Conservation (phyloP, 768 basidiomycete species). For the Hemileccinum rubropunctum region DNA sequence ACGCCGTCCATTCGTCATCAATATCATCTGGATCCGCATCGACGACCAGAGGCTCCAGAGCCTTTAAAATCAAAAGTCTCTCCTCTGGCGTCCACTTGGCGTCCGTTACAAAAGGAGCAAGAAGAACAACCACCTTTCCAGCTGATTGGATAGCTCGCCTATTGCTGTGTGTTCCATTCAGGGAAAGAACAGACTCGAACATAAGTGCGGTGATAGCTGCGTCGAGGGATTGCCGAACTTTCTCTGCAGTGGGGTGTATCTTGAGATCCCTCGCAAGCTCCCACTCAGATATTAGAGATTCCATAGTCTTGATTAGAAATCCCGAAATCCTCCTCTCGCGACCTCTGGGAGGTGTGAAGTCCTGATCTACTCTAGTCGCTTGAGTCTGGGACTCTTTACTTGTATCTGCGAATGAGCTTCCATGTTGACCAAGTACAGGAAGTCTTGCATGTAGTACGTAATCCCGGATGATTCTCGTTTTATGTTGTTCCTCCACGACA, state of each 20-base stretch:
- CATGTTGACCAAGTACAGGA: slow-evolving; percentile 36
- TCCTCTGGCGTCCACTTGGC: slow-evolving; percentile 58
- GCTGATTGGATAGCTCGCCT: slow-evolving; percentile 62
- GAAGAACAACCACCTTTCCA: slow-evolving; percentile 48
- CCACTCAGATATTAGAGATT: slow-evolving; percentile 49
- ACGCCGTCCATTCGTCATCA: slow-evolving; percentile 40
- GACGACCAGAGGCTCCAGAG: slow-evolving; percentile 63
- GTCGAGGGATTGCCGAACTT: slow-evolving; percentile 66
- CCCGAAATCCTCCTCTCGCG: slow-evolving; percentile 62
- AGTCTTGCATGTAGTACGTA: slow-evolving; percentile 68
- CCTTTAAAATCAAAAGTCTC: slow-evolving; percentile 59
- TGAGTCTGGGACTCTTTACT: slow-evolving; percentile 6
- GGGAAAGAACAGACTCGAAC: slow-evolving; percentile 63
- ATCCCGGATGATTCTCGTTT: slow-evolving; percentile 59
- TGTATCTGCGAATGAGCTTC: slow-evolving; percentile 2
- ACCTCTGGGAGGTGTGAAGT: slow-evolving; percentile 46
- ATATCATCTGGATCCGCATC: slow-evolving; percentile 32
- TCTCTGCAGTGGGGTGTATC: slow-evolving; percentile 53
- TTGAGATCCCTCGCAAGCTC: slow-evolving; percentile 36
- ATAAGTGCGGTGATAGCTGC: slow-evolving; percentile 59
- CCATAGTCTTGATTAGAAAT: slow-evolving; percentile 63
- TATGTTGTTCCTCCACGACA: slow-evolving; percentile 55
- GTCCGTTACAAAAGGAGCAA: slow-evolving; percentile 39
- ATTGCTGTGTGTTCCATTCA: slow-evolving; percentile 65
- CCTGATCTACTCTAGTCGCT: slow-evolving; percentile 17